A percentile compares a stretch with the other conserved stretches of the same genome.
Conservation (phyloP, 148 eudicot species). For the Silene latifolia region DNA sequence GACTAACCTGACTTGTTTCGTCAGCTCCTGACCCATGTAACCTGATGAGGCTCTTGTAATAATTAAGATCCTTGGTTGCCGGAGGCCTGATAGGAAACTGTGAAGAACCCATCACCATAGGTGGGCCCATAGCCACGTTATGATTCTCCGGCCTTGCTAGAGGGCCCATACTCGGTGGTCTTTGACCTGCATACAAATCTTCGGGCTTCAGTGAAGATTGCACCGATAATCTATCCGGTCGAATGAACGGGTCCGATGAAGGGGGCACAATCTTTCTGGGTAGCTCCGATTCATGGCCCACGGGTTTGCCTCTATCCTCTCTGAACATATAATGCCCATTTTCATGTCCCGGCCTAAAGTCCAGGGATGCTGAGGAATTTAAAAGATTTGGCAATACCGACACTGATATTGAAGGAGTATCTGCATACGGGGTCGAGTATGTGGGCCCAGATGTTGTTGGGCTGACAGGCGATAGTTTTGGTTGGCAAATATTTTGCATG, state of each 20-base stretch:
- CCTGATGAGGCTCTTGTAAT: slow-evolving; percentile 42
- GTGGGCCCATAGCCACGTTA: not conserved
- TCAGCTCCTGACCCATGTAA: slow-evolving; percentile 44
- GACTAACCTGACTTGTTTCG: slow-evolving; percentile 13
- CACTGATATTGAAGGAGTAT: not conserved
- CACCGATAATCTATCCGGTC: slow-evolving; percentile 4
- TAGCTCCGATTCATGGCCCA: slow-evolving; percentile 6
- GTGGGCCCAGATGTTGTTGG: slow-evolving; percentile 9
- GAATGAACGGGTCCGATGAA: not conserved
- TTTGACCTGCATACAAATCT: not conserved
- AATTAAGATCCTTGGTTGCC: slow-evolving; percentile 31
- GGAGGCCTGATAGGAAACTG: slow-evolving; percentile 17
- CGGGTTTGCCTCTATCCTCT: not conserved
- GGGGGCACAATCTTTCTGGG: slow-evolving; percentile 1
- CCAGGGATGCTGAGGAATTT: not conserved
- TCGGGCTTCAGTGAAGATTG: slow-evolving; percentile 13
- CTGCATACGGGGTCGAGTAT: not conserved
- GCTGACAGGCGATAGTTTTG: not conserved
- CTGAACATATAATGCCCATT: slow-evolving; percentile 5
- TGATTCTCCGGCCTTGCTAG: slow-evolving; percentile 8
- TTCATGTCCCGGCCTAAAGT: not conserved
- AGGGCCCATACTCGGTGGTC: slow-evolving; percentile 11
- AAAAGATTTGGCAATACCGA: not conserved
- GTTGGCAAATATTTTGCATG: slow-evolving; percentile 6
- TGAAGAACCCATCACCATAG: not conserved